Conservation (phyloP, 768 basidiomycete species). For the Boletus tomentosulus region DNA sequence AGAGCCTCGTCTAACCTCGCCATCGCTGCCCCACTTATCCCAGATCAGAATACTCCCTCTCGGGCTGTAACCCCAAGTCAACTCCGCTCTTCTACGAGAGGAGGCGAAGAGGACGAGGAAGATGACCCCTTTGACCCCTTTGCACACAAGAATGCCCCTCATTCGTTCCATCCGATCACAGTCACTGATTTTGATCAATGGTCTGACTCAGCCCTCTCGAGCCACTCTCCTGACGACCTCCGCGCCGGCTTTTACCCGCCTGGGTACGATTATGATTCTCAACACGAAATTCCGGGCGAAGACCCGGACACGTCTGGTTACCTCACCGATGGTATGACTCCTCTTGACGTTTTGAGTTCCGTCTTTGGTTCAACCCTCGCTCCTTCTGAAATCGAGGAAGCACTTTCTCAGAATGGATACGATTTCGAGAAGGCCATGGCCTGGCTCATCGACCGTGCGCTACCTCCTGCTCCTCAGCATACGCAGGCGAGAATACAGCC, state of each 20-base stretch:
- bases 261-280: slow-evolving; percentile 31
- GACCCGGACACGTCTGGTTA: slow-evolving; percentile 53
- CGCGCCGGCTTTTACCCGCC: slow-evolving; percentile 30
- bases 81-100: slow-evolving; percentile 59
- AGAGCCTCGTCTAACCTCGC: slow-evolving; percentile 81
- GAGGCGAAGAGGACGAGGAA: slow-evolving; percentile 64
- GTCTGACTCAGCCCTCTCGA: slow-evolving; percentile 51
- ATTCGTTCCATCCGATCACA: slow-evolving; percentile 59
- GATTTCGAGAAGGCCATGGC: slow-evolving; percentile 97
- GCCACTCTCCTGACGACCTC: slow-evolving; percentile 50
- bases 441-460: slow-evolving; percentile 78
- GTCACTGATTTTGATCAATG: slow-evolving; percentile 63
- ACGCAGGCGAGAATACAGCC: slow-evolving; percentile 47
- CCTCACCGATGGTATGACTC: slow-evolving; percentile 92
- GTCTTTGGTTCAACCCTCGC: slow-evolving; percentile 91
- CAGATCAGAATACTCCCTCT: slow-evolving; percentile 51
- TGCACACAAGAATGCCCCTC: slow-evolving; percentile 40
- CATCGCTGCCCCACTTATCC: slow-evolving; percentile 85
- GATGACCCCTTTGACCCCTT: slow-evolving; percentile 86
- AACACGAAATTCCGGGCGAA: slow-evolving; percentile 30
- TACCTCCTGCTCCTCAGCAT: slow-evolving; percentile 42
- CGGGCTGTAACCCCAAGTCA: slow-evolving; percentile 68
- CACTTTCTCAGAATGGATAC: slow-evolving; percentile 79
- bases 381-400: slow-evolving; percentile 90
- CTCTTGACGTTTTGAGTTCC: slow-evolving; percentile 91